These are phyloP conservation scores for Beauveria sp. DNA, from an alignment of 2,329 filamentous ascomycete species.

Conservation along the genomic window DNA sequence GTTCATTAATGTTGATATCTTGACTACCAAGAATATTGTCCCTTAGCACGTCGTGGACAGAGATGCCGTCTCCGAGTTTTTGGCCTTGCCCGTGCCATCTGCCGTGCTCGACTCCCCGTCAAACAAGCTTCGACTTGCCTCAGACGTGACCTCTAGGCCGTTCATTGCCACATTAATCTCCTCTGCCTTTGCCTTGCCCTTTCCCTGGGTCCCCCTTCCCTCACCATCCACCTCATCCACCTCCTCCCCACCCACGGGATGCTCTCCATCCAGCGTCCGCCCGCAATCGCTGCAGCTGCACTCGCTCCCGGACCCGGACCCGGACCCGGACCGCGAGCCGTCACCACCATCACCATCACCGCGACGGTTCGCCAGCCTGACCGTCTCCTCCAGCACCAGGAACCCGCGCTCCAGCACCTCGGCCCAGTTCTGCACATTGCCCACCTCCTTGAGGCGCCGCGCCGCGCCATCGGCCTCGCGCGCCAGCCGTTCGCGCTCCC, in stretches of 20 bases:
- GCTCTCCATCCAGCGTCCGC: constrained; percentile 13
- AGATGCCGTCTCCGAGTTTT: constrained; percentile 32
- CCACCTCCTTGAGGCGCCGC: constrained; percentile 65
- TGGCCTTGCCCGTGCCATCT: constrained; percentile 24
- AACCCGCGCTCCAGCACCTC: constrained; percentile 69
- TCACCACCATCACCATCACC: background rate
- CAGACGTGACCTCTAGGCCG: constrained; percentile 20
- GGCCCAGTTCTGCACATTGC: constrained; percentile 80
- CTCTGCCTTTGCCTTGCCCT: constrained; percentile 11
- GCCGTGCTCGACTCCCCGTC: constrained; percentile 26
- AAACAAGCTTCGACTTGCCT: constrained; percentile 30
- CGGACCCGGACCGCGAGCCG: constrained; percentile 12
- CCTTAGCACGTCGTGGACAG: constrained; percentile 24
- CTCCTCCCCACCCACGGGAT: constrained; percentile 14
- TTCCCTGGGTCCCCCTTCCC: constrained; percentile 10
- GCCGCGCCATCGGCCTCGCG: constrained; percentile 56
- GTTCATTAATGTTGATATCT: background rate
- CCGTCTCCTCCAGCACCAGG: constrained; percentile 55
- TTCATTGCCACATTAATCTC: constrained; percentile 10
- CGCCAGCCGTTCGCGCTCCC: constrained; percentile 59
- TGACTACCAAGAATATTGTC: background rate
- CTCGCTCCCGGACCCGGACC: constrained; percentile 13
- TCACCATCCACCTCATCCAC: constrained; percentile 16
- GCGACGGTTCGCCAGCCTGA: constrained; percentile 42
- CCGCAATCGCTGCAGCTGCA: constrained; percentile 34